A percentile compares a stretch with the other conserved stretches of the same genome.
Evolutionary conservation across 495 filamentous ascomycete species (phyloP).

Genomic region (Cercophora sp.): DNA sequence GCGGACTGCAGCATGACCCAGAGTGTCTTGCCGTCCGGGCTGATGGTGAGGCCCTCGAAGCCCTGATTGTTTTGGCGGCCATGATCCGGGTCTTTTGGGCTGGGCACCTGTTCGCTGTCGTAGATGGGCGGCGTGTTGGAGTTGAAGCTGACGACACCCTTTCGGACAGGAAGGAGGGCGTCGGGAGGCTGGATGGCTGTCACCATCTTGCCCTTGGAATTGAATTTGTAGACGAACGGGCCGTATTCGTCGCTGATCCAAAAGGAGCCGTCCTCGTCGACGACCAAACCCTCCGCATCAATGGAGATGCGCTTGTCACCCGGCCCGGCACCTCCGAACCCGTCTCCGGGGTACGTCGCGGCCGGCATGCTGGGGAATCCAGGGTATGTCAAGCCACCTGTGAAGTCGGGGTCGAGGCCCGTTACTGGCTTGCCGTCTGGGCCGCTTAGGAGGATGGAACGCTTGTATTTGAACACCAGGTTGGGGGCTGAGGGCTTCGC

Average conservation of each 20-base stretch:
- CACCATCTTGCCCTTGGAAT: slow-evolving; percentile 54
- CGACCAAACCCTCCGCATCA: slow-evolving; percentile 69
- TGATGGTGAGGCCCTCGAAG: slow-evolving; percentile 68
- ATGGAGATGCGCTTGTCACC: slow-evolving; percentile 61
- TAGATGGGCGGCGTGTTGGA: slow-evolving; percentile 59
- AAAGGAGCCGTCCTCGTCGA: slow-evolving; percentile 61
- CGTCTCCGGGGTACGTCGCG: slow-evolving; percentile 66
- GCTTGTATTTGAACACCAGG: slow-evolving; percentile 59
- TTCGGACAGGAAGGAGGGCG: slow-evolving; percentile 64
- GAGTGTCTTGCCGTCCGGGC: slow-evolving; percentile 59
- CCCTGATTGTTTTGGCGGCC: slow-evolving; percentile 72
- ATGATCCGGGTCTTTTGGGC: slow-evolving; percentile 51
- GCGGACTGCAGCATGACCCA: slow-evolving; percentile 69
- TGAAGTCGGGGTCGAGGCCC: slow-evolving; percentile 63
- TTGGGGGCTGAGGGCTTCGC: slow-evolving; percentile 59
- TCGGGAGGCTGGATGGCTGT: slow-evolving; percentile 63
- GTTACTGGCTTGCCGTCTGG: slow-evolving; percentile 67
- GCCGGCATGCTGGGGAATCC: slow-evolving; percentile 64
- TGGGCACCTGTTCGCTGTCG: slow-evolving; percentile 33
- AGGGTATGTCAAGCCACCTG: slow-evolving; percentile 46
- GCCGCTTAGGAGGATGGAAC: slow-evolving; percentile 64
- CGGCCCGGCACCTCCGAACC: slow-evolving; percentile 57
- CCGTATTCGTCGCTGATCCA: slow-evolving; percentile 82
- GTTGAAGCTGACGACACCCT: no score
- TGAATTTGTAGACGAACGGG: slow-evolving; percentile 67